phyloP scores from a whole-genome alignment of 495 filamentous ascomycete species.

The Tetracladium marchalianum region DNA sequence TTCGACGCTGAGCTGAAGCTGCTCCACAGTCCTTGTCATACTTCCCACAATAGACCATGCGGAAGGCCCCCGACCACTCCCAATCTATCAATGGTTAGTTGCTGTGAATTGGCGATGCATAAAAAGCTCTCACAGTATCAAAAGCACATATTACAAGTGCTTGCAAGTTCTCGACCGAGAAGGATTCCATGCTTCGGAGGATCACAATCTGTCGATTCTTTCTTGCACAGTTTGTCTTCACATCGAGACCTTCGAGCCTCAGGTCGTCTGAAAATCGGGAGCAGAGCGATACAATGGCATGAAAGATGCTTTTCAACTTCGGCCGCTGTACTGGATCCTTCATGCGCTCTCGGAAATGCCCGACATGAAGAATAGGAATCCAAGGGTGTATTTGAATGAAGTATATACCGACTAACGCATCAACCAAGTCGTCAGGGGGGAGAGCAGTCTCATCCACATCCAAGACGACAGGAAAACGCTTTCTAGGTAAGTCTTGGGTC shows the following conservation, averaged over 20 bases:
- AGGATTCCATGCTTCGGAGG: conserved; percentile 24
- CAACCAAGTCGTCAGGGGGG: conserved; percentile 17
- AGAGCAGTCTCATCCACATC: conserved; percentile 1
- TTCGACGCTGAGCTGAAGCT: conserved; percentile 28
- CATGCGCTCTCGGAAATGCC: conserved; percentile 12
- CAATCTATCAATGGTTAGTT: conserved; percentile 18
- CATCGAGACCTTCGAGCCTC: conserved; percentile 5
- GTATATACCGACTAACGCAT: conserved; percentile 16
- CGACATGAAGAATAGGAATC: conserved; percentile 29
- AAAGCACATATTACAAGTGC: conserved; percentile 27
- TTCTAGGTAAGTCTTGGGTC: too few species aligned
- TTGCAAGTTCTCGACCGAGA: conserved; percentile 28
- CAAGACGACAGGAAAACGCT: too few species aligned
- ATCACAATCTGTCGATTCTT: conserved; percentile 20
- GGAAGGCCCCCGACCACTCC: conserved; percentile 18
- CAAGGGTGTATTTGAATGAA: conserved; percentile 24
- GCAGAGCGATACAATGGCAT: conserved; percentile 23
- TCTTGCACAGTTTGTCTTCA: conserved; percentile 17
- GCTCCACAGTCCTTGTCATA: conserved; percentile 28
- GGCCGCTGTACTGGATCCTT: conserved; percentile 10
- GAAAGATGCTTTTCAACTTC: conserved; percentile 17
- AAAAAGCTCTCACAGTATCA: conserved; percentile 19
- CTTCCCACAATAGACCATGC: conserved; percentile 28
- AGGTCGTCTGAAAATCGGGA: conserved; percentile 17
- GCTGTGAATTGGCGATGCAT: not conserved